Evolutionary conservation across 768 basidiomycete species (phyloP).

Genomic region (Calocybe indica): DNA sequence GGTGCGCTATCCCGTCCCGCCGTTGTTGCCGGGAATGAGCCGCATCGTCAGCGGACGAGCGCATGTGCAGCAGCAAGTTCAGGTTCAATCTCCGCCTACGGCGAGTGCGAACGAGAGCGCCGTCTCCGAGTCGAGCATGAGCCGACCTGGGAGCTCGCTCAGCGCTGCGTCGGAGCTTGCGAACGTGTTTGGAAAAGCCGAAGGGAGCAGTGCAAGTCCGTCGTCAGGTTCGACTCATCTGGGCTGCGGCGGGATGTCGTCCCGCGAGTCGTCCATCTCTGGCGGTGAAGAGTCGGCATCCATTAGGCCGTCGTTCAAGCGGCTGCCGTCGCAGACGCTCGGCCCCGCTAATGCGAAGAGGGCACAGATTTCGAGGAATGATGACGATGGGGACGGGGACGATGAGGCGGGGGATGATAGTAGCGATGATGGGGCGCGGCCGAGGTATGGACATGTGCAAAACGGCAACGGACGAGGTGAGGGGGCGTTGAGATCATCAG

Average conservation of each 20-base stretch:
- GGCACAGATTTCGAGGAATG: constrained; percentile 32
- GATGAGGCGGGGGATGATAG: constrained; percentile 12
- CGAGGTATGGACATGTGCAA: background rate
- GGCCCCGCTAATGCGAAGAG: constrained; percentile 55
- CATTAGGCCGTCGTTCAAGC: constrained; percentile 62
- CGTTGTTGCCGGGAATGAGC: too few species aligned
- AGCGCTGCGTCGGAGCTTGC: too few species aligned
- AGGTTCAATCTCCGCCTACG: background rate
- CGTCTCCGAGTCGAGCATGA: background rate
- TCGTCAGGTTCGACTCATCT: constrained; percentile 2
- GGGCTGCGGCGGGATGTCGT: constrained; percentile 9
- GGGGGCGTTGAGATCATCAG: too few species aligned
- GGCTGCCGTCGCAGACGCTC: constrained; percentile 68
- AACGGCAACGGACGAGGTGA: background rate
- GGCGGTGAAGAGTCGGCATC: constrained; percentile 11
- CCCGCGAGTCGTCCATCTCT: constrained; percentile 25
- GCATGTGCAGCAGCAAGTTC: background rate
- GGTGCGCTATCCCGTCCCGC: too few species aligned
- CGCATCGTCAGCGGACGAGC: too few species aligned
- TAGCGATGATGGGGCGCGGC: background rate
- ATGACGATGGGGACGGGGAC: constrained; percentile 16
- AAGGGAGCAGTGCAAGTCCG: too few species aligned
- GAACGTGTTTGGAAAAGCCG: too few species aligned
- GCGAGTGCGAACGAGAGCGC: background rate
- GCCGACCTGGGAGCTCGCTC: background rate